Conservation (phyloP, 805 yeast species). For the Millerago galiae region DNA sequence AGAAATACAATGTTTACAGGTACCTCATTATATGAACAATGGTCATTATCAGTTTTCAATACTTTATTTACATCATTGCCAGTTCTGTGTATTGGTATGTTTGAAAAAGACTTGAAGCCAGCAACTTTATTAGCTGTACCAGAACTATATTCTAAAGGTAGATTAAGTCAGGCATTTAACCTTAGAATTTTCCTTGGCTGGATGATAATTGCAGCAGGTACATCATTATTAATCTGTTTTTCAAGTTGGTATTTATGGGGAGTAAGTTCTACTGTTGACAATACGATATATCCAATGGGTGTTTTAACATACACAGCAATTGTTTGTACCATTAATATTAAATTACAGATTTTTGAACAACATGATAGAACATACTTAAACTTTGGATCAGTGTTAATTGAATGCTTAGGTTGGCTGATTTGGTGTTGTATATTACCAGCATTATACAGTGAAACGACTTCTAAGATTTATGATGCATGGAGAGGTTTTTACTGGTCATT, state of each 20-base stretch:
- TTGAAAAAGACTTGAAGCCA: conserved; percentile 85
- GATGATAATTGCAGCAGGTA: conserved; percentile 71
- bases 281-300: conserved; percentile 78
- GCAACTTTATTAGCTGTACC: conserved; percentile 89
- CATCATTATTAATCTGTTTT: conserved; percentile 68
- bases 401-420: conserved; percentile 76
- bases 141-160: conserved; percentile 75
- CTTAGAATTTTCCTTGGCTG: conserved; percentile 63
- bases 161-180: conserved; percentile 69
- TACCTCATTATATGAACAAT: conserved; percentile 85
- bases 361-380: conserved; percentile 65
- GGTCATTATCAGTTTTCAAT: conserved; percentile 97
- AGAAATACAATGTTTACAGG: conserved; percentile 86
- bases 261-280: conserved; percentile 56
- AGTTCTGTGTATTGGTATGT: conserved; percentile 89
- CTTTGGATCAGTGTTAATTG: conserved; percentile 56
- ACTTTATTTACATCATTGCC: conserved; percentile 92
- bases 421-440: conserved; percentile 79
- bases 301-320: conserved; percentile 67
- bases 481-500: conserved; percentile 64
- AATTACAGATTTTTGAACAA: conserved; percentile 78
- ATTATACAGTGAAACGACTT: conserved; percentile 47
- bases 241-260: conserved; percentile 68
- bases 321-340: conserved; percentile 66
- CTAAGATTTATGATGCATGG: conserved; percentile 62